Conservation (phyloP, 169 alveolate species). For the Eimeria necatrix region DNA sequence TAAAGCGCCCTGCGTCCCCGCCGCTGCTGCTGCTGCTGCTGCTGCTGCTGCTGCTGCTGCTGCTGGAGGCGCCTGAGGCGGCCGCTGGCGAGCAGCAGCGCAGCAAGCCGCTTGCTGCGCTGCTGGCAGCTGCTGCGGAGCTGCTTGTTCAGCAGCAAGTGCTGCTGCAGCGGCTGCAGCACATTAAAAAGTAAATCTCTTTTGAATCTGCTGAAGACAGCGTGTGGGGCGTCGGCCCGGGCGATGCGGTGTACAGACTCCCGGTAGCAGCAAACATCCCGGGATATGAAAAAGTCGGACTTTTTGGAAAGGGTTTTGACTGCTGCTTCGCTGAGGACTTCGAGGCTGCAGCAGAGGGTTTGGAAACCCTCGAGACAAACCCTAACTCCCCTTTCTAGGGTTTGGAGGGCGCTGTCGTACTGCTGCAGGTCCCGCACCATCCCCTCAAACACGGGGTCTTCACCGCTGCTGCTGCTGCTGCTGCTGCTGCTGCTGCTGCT, state of each 20-base stretch:
- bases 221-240: conserved; percentile 82
- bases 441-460: conserved; percentile 82
- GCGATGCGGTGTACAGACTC: conserved; percentile 68
- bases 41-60: conserved; percentile 51
- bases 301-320: conserved; percentile 73
- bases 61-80: conserved; percentile 28
- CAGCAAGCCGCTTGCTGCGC: conserved; percentile 33
- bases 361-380: conserved; percentile 62
- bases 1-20: no score
- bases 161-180: conserved; percentile 70
- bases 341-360: conserved; percentile 73
- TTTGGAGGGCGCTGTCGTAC: conserved; percentile 74
- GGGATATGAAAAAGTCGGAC: conserved; percentile 58
- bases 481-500: not conserved
- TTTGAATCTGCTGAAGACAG: conserved; percentile 60
- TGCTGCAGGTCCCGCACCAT: conserved; percentile 80
- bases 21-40: conserved; percentile 67
- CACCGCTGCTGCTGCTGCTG: no score
- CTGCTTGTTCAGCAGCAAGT: conserved; percentile 63
- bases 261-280: conserved; percentile 65
- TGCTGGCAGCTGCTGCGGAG: not conserved
- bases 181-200: conserved; percentile 77
- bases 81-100: conserved; percentile 28
- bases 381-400: conserved; percentile 69
- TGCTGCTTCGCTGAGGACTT: conserved; percentile 64